Base-by-base conservation (phyloP, 2,329 filamentous ascomycete species). In the Fusarium pseudograminearum region DNA sequence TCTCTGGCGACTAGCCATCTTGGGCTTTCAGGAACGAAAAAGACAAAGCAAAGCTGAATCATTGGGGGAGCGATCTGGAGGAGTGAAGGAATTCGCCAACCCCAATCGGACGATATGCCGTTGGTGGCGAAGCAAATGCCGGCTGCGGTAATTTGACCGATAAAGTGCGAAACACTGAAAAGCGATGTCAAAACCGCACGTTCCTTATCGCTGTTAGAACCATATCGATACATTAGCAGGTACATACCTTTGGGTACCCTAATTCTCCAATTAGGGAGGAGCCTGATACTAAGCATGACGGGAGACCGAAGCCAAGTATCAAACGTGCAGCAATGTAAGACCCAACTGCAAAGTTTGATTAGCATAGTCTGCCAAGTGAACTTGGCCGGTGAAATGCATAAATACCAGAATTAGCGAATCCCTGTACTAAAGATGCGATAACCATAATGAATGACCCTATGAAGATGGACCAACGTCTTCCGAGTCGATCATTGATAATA, bases 321-420 rank as follows among this genome's bases (percentile, higher is more conserved):
- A 86, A 82, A 56, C 86, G 81, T 9, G 84, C 81, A 22, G 84
- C 79, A 44, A 87, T 80, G 64, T 86, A 87, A 83, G 85, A 26
- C 26, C 26, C 26, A 26, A 26, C 26, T 26, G 26, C 1, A 26
- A 3, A 26, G 0, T 9, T 26, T 26, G 26, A 26, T 26, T 26
- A 26, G 26, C 7, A 26, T 26, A 26, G 7, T 9, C 26, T 26
- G 3, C 0, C 7, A 9, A 9, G 26, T 26, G 26, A 3, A 9
- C 7, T 26, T 8, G 3, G 26, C 2, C 26, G 26, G 26, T 26
- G 8, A 26, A 26, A 26, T 26, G 26, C 8, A 26, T 26, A 9
- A 26, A 3, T 26, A 26, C 46, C 20, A 7, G 46, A 48, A 26
- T 48, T 48, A 2, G 30, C 46, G 7, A 48, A 48, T 4, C 46